Base-by-base conservation (phyloP, 176 grass and related monocot species). In the Carex littledalei region DNA sequence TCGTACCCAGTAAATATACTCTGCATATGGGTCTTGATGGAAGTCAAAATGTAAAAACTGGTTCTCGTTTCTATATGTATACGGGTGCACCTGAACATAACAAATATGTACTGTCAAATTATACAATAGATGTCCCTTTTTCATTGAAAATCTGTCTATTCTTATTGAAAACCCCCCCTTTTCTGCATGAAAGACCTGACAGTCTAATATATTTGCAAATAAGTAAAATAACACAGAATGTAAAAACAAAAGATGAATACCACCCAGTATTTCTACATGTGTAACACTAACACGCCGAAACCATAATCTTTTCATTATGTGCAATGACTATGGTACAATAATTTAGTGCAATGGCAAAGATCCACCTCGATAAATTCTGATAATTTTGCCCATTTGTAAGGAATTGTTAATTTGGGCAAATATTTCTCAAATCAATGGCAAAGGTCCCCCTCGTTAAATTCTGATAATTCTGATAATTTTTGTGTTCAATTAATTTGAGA, bases 51-150 rank as follows among this genome's bases (percentile, higher is more conserved):
- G 96, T 79, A 98, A 86, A 84, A 89, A 98, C 54, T 63, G 43
- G 81, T 99, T 92, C 91, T 95, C 96, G 0, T 99, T 99, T 66
- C 96, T 95, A 84, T 92, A 99, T 14, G 96, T 95, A 54, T 99
- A 99, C 43, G 91, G 93, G 78, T 99, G 96, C 53, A 95, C 90
- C 96, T 99, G 84, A 72, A 87, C 32, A 82, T 75, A 53, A 89
- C n/a, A 71, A 37, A 3, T 81, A 26, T 56, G 47, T 10, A 78
- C 21, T 5, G 24, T 78, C 52, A 78, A 24, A 78, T 78, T 26
- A 26, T 63, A 63, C n/a, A 63, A 63, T 22, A 63, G 53, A 70
- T 71, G 13, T 56, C 39, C 13, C 59, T 85, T 58, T 63, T 63
- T n/a, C 22, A 63, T 8, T 63, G 20, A 9, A 26, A 63, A 63